Evolutionary conservation across 306 rosid species (phyloP).

Genomic region (Parietaria judaica): DNA sequence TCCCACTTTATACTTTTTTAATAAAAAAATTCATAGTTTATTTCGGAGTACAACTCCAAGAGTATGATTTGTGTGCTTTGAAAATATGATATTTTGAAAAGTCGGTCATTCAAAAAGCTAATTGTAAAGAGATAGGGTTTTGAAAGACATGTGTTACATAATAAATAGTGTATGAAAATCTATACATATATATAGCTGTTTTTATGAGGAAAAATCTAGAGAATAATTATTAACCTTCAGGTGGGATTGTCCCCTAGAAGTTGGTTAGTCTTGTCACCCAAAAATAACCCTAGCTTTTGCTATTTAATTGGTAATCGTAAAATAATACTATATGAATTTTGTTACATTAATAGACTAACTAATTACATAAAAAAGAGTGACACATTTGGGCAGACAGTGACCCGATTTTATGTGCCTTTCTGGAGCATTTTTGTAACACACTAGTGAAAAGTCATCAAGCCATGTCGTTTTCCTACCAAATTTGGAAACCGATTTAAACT

Average conservation of each 20-base stretch:
- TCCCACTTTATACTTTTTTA: too few relatives aligned
- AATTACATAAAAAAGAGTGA: background rate
- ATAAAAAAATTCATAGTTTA: too few relatives aligned
- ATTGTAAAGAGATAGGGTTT: too few relatives aligned
- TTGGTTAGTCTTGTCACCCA: slow-evolving; percentile 12
- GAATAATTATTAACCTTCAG: slow-evolving; percentile 4
- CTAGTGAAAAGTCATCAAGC: slow-evolving; percentile 1
- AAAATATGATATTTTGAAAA: too few relatives aligned
- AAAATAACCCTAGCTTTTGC: background rate
- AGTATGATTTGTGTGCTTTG: too few relatives aligned
- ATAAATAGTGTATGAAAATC: too few relatives aligned
- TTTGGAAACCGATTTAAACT: background rate
- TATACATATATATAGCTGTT: background rate
- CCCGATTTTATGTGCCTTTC: background rate
- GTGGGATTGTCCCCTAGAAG: slow-evolving; percentile 17
- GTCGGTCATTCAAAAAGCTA: too few relatives aligned
- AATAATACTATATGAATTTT: too few relatives aligned
- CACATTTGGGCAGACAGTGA: too few relatives aligned
- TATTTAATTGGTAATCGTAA: background rate
- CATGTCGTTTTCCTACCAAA: slow-evolving; percentile 2
- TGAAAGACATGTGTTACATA: too few relatives aligned
- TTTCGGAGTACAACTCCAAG: too few relatives aligned
- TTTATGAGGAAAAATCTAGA: background rate
- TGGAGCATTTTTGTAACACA: slow-evolving; percentile 1
- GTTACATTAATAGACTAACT: too few relatives aligned